phyloP scores from a whole-genome alignment of 768 basidiomycete species.

The Plicaturopsis crispa region DNA sequence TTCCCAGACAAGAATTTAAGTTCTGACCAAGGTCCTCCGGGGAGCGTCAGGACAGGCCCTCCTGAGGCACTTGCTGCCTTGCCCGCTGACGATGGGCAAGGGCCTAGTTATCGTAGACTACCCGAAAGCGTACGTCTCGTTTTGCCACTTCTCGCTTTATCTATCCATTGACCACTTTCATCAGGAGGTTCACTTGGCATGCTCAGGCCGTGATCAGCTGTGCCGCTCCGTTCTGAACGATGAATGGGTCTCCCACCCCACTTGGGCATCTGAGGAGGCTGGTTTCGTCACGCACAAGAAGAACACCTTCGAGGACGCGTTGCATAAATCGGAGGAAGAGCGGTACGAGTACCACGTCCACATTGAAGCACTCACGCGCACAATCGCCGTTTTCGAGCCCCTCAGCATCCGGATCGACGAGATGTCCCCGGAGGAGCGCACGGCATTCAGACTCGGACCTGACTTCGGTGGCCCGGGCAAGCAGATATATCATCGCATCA shows the following conservation, averaged over 20 bases:
- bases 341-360: conserved; percentile 97
- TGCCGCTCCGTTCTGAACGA: conserved; percentile 96
- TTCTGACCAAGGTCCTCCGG: conserved; percentile 64
- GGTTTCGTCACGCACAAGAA: conserved; percentile 95
- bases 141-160: background rate
- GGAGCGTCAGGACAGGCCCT: conserved; percentile 68
- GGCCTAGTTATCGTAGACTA: conserved; percentile 89
- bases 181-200: conserved; percentile 84
- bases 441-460: conserved; percentile 71
- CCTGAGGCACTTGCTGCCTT: conserved; percentile 73
- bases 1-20: conserved; percentile 63
- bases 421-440: conserved; percentile 84
- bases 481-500: conserved; percentile 82
- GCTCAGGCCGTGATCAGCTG: conserved; percentile 90
- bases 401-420: conserved; percentile 76
- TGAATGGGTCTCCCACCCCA: conserved; percentile 97
- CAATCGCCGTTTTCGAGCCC: conserved; percentile 88
- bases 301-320: conserved; percentile 90
- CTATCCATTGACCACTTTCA: conserved; percentile 7
- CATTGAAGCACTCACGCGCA: conserved; percentile 83
- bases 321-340: conserved; percentile 97
- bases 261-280: conserved; percentile 95
- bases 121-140: conserved; percentile 71
- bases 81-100: conserved; percentile 78
- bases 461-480: conserved; percentile 88